Conservation (phyloP, 257 asterid genomes). For the Cordia subcordata region DNA sequence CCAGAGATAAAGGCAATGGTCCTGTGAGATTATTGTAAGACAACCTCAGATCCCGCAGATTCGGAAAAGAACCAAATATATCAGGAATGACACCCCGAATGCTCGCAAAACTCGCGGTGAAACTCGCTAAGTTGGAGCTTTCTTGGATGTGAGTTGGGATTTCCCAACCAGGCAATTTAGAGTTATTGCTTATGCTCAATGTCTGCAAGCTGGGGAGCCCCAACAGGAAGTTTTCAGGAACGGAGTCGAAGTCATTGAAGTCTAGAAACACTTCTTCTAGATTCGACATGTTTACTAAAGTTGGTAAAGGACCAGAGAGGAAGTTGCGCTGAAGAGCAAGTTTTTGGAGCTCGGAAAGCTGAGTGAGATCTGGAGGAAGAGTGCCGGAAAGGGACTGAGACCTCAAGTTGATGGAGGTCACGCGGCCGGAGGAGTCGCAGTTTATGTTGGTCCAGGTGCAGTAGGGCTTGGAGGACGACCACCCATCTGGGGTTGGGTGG, state of each 20-base stretch:
- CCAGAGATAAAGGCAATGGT: slow-evolving; percentile 52
- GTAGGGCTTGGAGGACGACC: slow-evolving; percentile 45
- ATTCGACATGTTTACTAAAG: slow-evolving; percentile 59
- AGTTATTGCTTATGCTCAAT: slow-evolving; percentile 50
- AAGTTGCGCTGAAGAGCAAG: slow-evolving; percentile 58
- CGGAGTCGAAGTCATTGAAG: slow-evolving; percentile 40
- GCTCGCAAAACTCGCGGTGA: slow-evolving; percentile 57
- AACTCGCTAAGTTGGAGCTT: slow-evolving; percentile 43
- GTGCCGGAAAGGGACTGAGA: slow-evolving; percentile 56
- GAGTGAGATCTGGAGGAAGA: slow-evolving; percentile 56
- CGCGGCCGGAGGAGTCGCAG: slow-evolving; percentile 52
- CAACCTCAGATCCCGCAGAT: slow-evolving; percentile 54
- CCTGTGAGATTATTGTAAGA: slow-evolving; percentile 79
- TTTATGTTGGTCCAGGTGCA: slow-evolving; percentile 56
- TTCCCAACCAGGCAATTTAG: slow-evolving; percentile 46
- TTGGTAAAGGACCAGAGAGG: slow-evolving; percentile 67
- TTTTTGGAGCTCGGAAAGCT: slow-evolving; percentile 52
- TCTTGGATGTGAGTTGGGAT: slow-evolving; percentile 49
- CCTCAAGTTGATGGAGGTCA: slow-evolving; percentile 45
- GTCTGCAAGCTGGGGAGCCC: slow-evolving; percentile 48
- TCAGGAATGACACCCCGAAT: slow-evolving; percentile 64
- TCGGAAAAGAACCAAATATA: slow-evolving; percentile 48
- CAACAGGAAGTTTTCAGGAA: slow-evolving; percentile 49
- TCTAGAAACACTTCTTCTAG: slow-evolving; percentile 49
- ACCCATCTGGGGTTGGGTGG: slow-evolving; percentile 57